Base-by-base conservation (phyloP, 257 asterid species). In the Ilex asprella region DNA sequence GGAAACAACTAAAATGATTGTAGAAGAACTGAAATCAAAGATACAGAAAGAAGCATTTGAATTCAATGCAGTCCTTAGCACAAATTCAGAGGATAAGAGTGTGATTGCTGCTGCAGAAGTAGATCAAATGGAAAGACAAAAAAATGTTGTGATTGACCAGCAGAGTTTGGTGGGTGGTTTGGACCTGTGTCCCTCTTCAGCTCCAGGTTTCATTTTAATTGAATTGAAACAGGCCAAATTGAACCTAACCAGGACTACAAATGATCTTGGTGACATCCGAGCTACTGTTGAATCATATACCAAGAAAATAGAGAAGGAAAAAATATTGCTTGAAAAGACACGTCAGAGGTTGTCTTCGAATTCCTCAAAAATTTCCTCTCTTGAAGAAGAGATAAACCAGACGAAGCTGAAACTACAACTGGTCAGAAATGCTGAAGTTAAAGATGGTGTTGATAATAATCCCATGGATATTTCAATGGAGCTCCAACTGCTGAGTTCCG, bases 181-280 rank as follows among this genome's bases (percentile, higher is more conserved):
- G 1, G 65, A 65, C 62, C 65, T 62, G 15, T 76, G 74, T 55
- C 90, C 90, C 39, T 79, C 90, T 1, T 68, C 86, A 13, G 84
- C 87, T 58, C 91, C 95, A 0, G 86, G 87, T 30, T 72, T 76
- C 64, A 86, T 89, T 56, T 68, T 93, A 31, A 53, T 80, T 70
- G 97, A 89, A 71, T 77, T 93, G 70, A 81, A 86, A 65, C 93
- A 82, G 73, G 98, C 97, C 12, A 91, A 91, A 68, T 51, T 82
- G 52, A 84, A 88, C 78, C 69, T 88, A 44, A 67, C 82, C 1
- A 82, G 77, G 68, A 85, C 95, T 3, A 86, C 97, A 0, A 73
- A 61, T 49, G 91, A 85, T 75, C 88, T 89, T 69, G 87, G 83
- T 21, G 86, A 69, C 12, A 89, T 89, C 44, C 94, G 91, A 65